These are phyloP conservation scores for Henckelia pumila DNA, from an alignment of 257 asterid genomes.

Conservation along the genomic window DNA sequence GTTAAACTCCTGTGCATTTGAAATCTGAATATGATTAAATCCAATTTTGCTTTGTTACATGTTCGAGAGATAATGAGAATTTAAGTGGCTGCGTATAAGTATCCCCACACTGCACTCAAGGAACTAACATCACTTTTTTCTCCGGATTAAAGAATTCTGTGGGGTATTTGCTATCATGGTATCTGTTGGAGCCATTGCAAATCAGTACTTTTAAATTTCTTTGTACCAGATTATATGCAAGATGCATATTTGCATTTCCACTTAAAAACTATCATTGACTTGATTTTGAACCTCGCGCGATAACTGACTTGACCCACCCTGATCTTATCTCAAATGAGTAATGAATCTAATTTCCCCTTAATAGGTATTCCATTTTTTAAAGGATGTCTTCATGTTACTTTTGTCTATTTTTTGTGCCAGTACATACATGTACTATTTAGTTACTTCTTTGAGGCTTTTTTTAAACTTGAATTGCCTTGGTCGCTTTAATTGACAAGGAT, in stretches of 20 bases:
- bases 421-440: slow-evolving; percentile 3
- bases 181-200: not conserved
- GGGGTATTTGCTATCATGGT: not conserved
- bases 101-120: too few relatives aligned
- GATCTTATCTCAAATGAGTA: not conserved
- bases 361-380: slow-evolving; percentile 1
- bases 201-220: not conserved
- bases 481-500: slow-evolving; percentile 1
- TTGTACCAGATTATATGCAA: not conserved
- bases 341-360: not conserved
- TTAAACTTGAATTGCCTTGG: not conserved
- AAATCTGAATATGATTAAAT: too few relatives aligned
- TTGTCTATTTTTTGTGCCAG: not conserved
- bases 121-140: too few relatives aligned
- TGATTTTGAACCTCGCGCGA: slow-evolving; percentile 4
- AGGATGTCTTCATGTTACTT: slow-evolving; percentile 3
- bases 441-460: slow-evolving; percentile 7
- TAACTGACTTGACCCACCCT: not conserved
- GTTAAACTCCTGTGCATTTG: too few relatives aligned
- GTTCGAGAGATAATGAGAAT: too few relatives aligned
- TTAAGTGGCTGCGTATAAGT: too few relatives aligned
- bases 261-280: not conserved
- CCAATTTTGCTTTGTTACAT: too few relatives aligned
- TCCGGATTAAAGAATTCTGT: not conserved
- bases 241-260: not conserved